Conservation (phyloP, 2,329 filamentous ascomycete species). For the Aspergillus sp. region DNA sequence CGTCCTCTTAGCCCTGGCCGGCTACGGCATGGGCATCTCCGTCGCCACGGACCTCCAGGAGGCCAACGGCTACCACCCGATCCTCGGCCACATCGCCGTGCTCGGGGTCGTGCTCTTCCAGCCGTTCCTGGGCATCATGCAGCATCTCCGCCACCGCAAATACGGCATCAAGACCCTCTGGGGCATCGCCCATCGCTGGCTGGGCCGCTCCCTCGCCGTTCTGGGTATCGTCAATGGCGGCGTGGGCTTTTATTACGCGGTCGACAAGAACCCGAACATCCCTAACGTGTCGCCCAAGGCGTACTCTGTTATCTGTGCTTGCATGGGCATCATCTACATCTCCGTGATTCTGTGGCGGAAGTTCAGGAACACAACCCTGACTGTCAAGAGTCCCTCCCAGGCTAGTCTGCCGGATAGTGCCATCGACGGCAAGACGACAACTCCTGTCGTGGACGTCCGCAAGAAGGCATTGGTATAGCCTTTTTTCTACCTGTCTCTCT, state of each 20-base stretch:
- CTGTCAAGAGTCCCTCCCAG: too few species aligned
- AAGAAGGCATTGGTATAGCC: too few species aligned
- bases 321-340: slow-evolving; percentile 40
- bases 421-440: too few species aligned
- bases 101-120: slow-evolving; percentile 47
- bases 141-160: slow-evolving; percentile 44
- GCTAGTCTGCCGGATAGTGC: too few species aligned
- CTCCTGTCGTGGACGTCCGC: too few species aligned
- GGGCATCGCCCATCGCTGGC: slow-evolving; percentile 45
- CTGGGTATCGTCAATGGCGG: slow-evolving; percentile 49
- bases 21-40: slow-evolving; percentile 43
- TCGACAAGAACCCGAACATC: slow-evolving; percentile 27
- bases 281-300: slow-evolving; percentile 32
- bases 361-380: too few species aligned
- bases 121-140: slow-evolving; percentile 42
- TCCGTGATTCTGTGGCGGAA: slow-evolving; percentile 6
- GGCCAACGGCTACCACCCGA: slow-evolving; percentile 37
- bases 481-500: too few species aligned
- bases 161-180: slow-evolving; percentile 35
- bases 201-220: slow-evolving; percentile 41
- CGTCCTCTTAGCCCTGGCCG: slow-evolving; percentile 41
- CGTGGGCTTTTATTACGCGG: slow-evolving; percentile 42
- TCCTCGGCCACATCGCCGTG: slow-evolving; percentile 46
- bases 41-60: slow-evolving; percentile 34
- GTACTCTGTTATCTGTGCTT: slow-evolving; percentile 42